Evolutionary conservation across 1,284 basidiomycete species (phyloP).

Genomic region (Cryptococcus maquisensis): DNA sequence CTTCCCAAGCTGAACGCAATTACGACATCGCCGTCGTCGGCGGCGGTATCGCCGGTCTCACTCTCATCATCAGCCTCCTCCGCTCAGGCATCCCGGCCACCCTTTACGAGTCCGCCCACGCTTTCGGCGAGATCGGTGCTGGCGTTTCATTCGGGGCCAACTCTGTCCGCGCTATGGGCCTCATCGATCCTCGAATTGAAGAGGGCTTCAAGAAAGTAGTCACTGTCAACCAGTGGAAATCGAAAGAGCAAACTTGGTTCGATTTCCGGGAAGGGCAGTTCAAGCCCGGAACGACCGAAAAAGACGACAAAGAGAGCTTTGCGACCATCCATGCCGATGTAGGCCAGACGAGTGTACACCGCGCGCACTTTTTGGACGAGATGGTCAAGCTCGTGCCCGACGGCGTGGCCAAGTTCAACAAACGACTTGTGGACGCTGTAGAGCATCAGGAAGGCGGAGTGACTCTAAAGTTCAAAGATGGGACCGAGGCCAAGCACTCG

Average conservation of each 20-base stretch:
- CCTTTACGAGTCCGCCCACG: constrained; percentile 17
- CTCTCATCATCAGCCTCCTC: constrained; percentile 15
- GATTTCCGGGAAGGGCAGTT: no score
- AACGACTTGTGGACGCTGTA: constrained; percentile 5
- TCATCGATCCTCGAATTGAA: constrained; percentile 10
- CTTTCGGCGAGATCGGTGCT: constrained; percentile 22
- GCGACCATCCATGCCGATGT: constrained; percentile 7
- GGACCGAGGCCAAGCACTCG: constrained; percentile 6
- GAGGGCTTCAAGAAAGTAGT: constrained; percentile 15
- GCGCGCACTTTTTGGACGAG: constrained; percentile 22
- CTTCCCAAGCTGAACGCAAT: no score
- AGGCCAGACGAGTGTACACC: constrained; percentile 20
- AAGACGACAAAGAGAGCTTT: constrained; percentile 11
- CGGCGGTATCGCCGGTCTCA: constrained; percentile 2
- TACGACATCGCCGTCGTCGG: constrained; percentile 1
- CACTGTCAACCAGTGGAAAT: constrained; percentile 10
- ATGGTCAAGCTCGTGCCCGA: constrained; percentile 12
- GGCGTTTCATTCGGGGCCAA: constrained; percentile 18
- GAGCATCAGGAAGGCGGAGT: neutral
- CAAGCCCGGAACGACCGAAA: neutral
- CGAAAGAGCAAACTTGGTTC: constrained; percentile 5
- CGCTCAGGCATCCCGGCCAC: constrained; percentile 8
- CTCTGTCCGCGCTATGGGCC: constrained; percentile 14
- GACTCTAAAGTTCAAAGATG: constrained; percentile 15
- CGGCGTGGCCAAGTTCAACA: constrained; percentile 10